phyloP scores from a whole-genome alignment of 2,329 filamentous ascomycete genomes.

The Arthrobotrys sinensis region DNA sequence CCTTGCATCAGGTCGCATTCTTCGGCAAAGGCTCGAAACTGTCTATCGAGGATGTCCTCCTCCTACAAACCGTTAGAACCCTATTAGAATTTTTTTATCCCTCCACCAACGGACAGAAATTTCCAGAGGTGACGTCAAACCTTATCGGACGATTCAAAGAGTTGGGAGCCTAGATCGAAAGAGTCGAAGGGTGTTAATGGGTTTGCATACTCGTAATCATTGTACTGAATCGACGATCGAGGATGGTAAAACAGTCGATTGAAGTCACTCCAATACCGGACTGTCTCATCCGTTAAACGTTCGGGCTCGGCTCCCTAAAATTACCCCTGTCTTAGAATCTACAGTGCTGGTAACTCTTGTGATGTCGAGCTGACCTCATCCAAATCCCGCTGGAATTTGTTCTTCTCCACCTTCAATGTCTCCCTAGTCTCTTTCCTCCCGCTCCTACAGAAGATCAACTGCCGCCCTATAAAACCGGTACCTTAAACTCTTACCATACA shows the following conservation, averaged over 20 bases:
- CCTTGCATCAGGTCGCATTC: constrained; percentile 95
- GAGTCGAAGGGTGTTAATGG: constrained; percentile 85
- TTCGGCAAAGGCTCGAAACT: constrained; percentile 88
- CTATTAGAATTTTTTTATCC: constrained; percentile 2
- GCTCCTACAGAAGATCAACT: constrained; percentile 39
- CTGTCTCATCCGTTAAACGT: constrained; percentile 76
- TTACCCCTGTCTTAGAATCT: constrained; percentile 29
- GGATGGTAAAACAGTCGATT: constrained; percentile 94
- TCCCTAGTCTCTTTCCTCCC: constrained; percentile 55
- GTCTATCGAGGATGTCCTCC: constrained; percentile 89
- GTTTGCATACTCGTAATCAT: constrained; percentile 88
- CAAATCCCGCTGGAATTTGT: constrained; percentile 46
- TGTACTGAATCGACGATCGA: constrained; percentile 85
- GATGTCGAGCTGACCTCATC: constrained; percentile 49
- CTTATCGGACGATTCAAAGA: constrained; percentile 80
- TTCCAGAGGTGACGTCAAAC: constrained; percentile 41
- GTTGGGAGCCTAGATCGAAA: constrained; percentile 80
- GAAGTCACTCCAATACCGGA: constrained; percentile 98
- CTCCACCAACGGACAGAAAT: constrained; percentile 7
- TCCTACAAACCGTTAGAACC: constrained; percentile 69
- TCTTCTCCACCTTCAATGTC: constrained; percentile 47
- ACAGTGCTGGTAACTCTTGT: constrained; percentile 9
- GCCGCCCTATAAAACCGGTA: neutral
- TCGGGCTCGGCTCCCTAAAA: constrained; percentile 74
- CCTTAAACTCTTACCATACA: constrained; percentile 68